These are phyloP conservation scores for Ambrosia trifida DNA, from an alignment of 129 eudicot species.

Conservation along the genomic window DNA sequence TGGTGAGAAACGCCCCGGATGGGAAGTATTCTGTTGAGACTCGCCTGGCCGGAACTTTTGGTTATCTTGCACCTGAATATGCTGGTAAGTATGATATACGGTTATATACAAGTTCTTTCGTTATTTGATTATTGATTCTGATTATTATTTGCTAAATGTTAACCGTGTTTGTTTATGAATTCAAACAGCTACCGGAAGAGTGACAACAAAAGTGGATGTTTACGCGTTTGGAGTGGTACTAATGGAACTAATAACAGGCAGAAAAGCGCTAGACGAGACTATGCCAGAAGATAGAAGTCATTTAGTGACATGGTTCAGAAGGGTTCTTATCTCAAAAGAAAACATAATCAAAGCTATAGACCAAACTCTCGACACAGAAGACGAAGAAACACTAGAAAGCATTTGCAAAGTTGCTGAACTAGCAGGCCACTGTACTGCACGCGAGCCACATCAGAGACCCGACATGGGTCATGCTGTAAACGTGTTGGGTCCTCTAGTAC, in stretches of 20 bases:
- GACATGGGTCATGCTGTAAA: conserved; percentile 83
- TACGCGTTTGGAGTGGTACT: conserved; percentile 70
- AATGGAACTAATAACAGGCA: conserved; percentile 69
- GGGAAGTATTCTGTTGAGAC: conserved; percentile 68
- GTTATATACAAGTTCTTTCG: background rate
- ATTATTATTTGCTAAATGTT: background rate
- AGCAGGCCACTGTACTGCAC: conserved; percentile 70
- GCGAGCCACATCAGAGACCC: conserved; percentile 64
- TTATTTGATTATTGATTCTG: background rate
- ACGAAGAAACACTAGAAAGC: conserved; percentile 54
- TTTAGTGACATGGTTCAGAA: conserved; percentile 69
- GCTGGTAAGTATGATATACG: conserved; percentile 48
- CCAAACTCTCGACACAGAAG: conserved; percentile 38
- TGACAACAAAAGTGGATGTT: conserved; percentile 69
- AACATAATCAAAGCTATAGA: conserved; percentile 41
- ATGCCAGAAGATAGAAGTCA: conserved; percentile 61
- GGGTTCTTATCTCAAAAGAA: conserved; percentile 40
- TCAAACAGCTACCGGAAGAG: conserved; percentile 72
- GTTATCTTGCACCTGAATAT: conserved; percentile 86
- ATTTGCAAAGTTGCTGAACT: conserved; percentile 66
- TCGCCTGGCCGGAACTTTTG: conserved; percentile 74
- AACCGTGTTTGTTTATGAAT: background rate
- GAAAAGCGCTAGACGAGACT: conserved; percentile 65
- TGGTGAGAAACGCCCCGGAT: conserved; percentile 61
- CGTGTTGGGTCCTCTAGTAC: conserved; percentile 59